Percentiles rank a stretch among this genome's conserved stretches.
phyloP scores from a whole-genome alignment of 1,139 yeast species.

The Suhomyces anneliseae region DNA sequence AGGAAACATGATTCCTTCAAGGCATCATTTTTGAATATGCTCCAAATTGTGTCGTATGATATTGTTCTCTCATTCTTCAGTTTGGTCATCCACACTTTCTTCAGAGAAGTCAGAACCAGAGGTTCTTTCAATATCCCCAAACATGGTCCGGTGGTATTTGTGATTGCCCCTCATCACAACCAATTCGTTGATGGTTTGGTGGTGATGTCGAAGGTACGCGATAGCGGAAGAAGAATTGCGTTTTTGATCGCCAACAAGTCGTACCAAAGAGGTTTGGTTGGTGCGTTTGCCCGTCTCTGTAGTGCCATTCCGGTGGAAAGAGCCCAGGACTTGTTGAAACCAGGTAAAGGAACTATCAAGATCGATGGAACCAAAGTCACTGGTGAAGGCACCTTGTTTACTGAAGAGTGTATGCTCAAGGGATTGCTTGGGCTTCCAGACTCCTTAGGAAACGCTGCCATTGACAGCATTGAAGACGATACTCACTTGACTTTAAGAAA shows the following conservation, averaged over 20 bases:
- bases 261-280: conserved; percentile 33
- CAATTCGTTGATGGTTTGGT: conserved; percentile 47
- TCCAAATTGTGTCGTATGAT: conserved; percentile 24
- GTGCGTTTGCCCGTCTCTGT: conserved; percentile 55
- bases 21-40: not conserved
- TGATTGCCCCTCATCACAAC: conserved; percentile 49
- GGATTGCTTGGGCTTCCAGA: conserved; percentile 65
- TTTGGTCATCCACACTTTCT: conserved; percentile 41
- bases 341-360: conserved; percentile 47
- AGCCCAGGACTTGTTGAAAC: conserved; percentile 62
- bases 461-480: conserved; percentile 53
- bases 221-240: conserved; percentile 36
- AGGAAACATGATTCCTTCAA: not conserved
- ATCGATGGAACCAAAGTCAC: conserved; percentile 40
- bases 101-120: conserved; percentile 41
- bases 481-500: conserved; percentile 48
- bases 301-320: conserved; percentile 73
- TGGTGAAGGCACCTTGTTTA: conserved; percentile 54
- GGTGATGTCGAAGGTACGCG: conserved; percentile 40
- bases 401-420: conserved; percentile 44
- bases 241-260: conserved; percentile 23
- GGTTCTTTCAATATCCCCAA: conserved; percentile 44
- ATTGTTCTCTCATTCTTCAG: conserved; percentile 37
- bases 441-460: conserved; percentile 57
- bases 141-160: conserved; percentile 43